These are phyloP conservation scores for Quercus rubra DNA, from an alignment of 306 rosid species.

Conservation along the genomic window DNA sequence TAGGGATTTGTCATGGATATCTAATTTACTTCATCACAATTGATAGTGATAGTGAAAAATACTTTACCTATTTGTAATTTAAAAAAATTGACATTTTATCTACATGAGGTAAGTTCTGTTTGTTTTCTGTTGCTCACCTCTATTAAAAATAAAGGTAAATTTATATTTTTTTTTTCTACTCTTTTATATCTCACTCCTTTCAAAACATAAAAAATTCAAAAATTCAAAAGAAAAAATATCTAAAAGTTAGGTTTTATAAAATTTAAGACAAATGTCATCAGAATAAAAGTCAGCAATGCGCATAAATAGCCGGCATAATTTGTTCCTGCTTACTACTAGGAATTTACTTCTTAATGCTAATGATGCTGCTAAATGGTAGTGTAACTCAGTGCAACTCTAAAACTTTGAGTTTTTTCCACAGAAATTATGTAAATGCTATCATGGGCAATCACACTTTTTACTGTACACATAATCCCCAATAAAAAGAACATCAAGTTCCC, in stretches of 20 bases:
- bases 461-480: slow-evolving; percentile 33
- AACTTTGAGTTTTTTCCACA: slow-evolving; percentile 34
- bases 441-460: slow-evolving; percentile 44
- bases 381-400: slow-evolving; percentile 44
- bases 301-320: slow-evolving; percentile 44
- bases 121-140: rapidly evolving
- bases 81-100: too few species aligned
- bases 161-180: too few species aligned
- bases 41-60: too few species aligned
- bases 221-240: too few species aligned
- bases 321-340: slow-evolving; percentile 43
- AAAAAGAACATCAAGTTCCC: slow-evolving; percentile 36
- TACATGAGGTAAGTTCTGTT: rapidly evolving
- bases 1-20: too few species aligned
- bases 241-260: too few species aligned
- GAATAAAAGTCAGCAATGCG: slow-evolving; percentile 32
- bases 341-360: slow-evolving; percentile 36
- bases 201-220: too few species aligned
- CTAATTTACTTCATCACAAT: too few species aligned
- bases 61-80: too few species aligned
- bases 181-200: too few species aligned
- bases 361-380: slow-evolving; percentile 37
- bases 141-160: rapidly evolving
- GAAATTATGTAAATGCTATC: slow-evolving; percentile 47
- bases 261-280: slow-evolving; percentile 19